Evolutionary conservation across 805 yeast species (phyloP).

Genomic region (Zygosaccharomyces siamensis): DNA sequence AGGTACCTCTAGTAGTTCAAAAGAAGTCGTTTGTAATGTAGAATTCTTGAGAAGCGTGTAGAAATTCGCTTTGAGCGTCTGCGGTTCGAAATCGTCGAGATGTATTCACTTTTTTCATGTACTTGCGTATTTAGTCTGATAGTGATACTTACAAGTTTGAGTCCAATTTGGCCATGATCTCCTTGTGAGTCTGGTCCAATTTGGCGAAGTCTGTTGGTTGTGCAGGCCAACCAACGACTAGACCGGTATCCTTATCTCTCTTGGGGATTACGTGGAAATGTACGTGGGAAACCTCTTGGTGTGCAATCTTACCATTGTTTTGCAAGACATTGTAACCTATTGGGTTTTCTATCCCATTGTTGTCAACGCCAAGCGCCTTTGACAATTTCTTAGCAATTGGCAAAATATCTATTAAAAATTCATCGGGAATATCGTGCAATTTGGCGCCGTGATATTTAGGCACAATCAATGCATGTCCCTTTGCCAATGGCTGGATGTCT

Average conservation of each 20-base stretch:
- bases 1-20: background rate
- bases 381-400: slow-evolving; percentile 88
- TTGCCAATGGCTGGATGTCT: slow-evolving; percentile 88
- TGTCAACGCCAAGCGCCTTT: slow-evolving; percentile 58
- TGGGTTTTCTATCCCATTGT: slow-evolving; percentile 53
- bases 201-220: slow-evolving; percentile 69
- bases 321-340: slow-evolving; percentile 82
- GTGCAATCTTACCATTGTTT: slow-evolving; percentile 93
- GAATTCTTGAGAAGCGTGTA: background rate
- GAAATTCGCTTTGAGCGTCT: background rate
- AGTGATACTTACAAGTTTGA: slow-evolving; percentile 1
- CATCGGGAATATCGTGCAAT: slow-evolving; percentile 90
- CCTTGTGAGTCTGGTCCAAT: slow-evolving; percentile 61
- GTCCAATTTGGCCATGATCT: slow-evolving; percentile 45
- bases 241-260: slow-evolving; percentile 64
- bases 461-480: slow-evolving; percentile 83
- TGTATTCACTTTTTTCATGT: background rate
- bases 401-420: slow-evolving; percentile 74
- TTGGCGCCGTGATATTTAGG: slow-evolving; percentile 94
- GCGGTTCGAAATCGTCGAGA: background rate
- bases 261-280: slow-evolving; percentile 97
- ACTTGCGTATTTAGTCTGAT: background rate
- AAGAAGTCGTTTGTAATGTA: background rate
- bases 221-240: slow-evolving; percentile 94
- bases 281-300: slow-evolving; percentile 92